Percentiles rank a stretch among this genome's conserved stretches.
Evolutionary conservation across 2,329 filamentous ascomycete species (phyloP).

Genomic region (Mollisiaceae sp.): DNA sequence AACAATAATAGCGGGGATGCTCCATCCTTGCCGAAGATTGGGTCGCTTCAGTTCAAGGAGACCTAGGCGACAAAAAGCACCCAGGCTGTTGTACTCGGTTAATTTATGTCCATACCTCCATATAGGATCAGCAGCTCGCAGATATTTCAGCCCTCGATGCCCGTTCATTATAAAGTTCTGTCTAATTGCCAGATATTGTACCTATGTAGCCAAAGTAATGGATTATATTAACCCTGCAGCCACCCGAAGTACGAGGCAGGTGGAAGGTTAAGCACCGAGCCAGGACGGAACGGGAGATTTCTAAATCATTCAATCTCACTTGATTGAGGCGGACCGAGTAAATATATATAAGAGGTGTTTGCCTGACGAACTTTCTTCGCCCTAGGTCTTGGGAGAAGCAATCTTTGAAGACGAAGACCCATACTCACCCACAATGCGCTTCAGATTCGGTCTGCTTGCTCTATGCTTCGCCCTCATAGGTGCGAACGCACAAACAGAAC

Average conservation of each 20-base stretch:
- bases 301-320: neutral
- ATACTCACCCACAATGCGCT: neutral
- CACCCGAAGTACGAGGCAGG: neutral
- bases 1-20: neutral
- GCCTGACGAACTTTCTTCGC: too few species aligned
- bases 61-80: neutral
- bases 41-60: neutral
- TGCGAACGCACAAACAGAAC: constrained; percentile 12
- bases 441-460: neutral
- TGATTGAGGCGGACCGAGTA: neutral
- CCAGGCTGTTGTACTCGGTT: neutral
- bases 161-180: neutral
- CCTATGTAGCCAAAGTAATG: neutral
- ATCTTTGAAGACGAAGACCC: neutral
- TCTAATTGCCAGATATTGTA: neutral
- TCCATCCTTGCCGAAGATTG: neutral
- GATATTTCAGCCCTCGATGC: neutral
- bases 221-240: neutral
- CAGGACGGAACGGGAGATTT: too few species aligned
- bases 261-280: too few species aligned
- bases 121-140: neutral
- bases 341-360: neutral
- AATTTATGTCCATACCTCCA: neutral
- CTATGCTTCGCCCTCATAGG: constrained; percentile 8
- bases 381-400: neutral